These are phyloP conservation scores for Flammula alnicola DNA, from an alignment of 1,284 basidiomycete genomes.

Conservation along the genomic window DNA sequence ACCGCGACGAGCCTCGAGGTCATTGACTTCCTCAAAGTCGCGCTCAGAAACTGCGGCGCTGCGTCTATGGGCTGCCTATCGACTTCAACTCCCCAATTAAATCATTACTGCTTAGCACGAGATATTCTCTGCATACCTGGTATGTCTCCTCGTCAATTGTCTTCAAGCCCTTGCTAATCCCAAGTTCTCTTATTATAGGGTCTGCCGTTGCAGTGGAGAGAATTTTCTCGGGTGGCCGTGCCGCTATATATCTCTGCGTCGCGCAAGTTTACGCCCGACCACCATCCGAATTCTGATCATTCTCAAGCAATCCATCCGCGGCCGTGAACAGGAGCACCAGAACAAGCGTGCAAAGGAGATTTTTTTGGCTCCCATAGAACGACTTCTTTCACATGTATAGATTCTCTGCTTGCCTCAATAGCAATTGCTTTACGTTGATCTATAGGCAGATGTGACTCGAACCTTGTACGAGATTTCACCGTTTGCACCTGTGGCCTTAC, in stretches of 20 bases:
- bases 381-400: too few species aligned
- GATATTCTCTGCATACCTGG: conserved; percentile 35
- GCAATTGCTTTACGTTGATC: too few species aligned
- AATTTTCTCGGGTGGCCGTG: conserved; percentile 26
- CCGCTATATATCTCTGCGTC: conserved; percentile 26
- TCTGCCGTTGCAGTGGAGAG: conserved; percentile 30
- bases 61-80: conserved; percentile 24
- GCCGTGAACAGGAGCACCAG: too few species aligned
- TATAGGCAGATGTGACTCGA: too few species aligned
- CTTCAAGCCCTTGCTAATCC: neutral
- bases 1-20: too few species aligned
- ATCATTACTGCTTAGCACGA: conserved; percentile 22
- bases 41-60: neutral
- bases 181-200: conserved; percentile 10
- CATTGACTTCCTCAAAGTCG: too few species aligned
- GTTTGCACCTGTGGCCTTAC: too few species aligned
- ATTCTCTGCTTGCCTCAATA: too few species aligned
- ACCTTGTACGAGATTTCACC: too few species aligned
- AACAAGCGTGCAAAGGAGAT: too few species aligned
- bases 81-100: conserved; percentile 11
- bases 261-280: conserved; percentile 24
- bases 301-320: conserved; percentile 9
- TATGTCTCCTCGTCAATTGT: conserved; percentile 14
- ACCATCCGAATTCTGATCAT: conserved; percentile 28
- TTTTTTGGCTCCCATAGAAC: too few species aligned